Evolutionary conservation across 805 yeast species (phyloP).

Genomic region (Saccharomycopsis lassenensis): DNA sequence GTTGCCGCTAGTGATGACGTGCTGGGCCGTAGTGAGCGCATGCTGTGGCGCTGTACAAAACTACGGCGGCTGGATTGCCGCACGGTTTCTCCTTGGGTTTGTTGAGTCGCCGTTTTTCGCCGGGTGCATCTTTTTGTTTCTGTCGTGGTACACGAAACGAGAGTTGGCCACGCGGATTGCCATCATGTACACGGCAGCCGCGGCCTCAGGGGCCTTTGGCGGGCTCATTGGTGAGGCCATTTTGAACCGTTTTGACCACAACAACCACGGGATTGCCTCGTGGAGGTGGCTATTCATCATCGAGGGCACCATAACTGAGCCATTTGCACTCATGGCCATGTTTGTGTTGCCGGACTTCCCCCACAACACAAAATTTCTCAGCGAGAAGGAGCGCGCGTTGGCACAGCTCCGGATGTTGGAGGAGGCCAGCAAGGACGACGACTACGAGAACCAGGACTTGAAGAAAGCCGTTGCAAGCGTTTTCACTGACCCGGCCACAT

Average conservation of each 20-base stretch:
- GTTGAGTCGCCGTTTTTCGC: slow-evolving; percentile 36
- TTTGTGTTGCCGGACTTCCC: slow-evolving; percentile 31
- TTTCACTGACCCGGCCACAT: slow-evolving; percentile 9
- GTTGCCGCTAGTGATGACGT: slow-evolving; percentile 36
- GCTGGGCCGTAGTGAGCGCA: slow-evolving; percentile 24
- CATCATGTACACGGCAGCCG: slow-evolving; percentile 39
- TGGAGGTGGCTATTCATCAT: slow-evolving; percentile 42
- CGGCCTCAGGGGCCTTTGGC: slow-evolving; percentile 44
- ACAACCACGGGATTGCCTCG: slow-evolving; percentile 24
- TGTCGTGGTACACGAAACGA: slow-evolving; percentile 32
- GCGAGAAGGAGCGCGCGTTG: slow-evolving; percentile 24
- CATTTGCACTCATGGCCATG: slow-evolving; percentile 25
- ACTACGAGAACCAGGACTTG: slow-evolving; percentile 6
- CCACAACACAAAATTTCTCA: slow-evolving; percentile 29
- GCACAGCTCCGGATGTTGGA: slow-evolving; percentile 6
- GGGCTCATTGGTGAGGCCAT: slow-evolving; percentile 40
- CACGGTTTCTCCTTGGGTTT: slow-evolving; percentile 35
- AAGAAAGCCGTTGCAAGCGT: slow-evolving; percentile 4
- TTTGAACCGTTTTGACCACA: slow-evolving; percentile 18
- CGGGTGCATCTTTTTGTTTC: slow-evolving; percentile 23
- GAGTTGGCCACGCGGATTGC: slow-evolving; percentile 39
- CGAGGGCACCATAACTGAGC: slow-evolving; percentile 36
- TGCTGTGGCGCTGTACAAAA: slow-evolving; percentile 34
- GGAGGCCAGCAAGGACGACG: slow-evolving; percentile 7
- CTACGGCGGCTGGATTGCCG: slow-evolving; percentile 33